Percentiles rank a stretch among this genome's conserved stretches.
Evolutionary conservation across 2,329 filamentous ascomycete species (phyloP).

Genomic region (Verticillium klebahnii): DNA sequence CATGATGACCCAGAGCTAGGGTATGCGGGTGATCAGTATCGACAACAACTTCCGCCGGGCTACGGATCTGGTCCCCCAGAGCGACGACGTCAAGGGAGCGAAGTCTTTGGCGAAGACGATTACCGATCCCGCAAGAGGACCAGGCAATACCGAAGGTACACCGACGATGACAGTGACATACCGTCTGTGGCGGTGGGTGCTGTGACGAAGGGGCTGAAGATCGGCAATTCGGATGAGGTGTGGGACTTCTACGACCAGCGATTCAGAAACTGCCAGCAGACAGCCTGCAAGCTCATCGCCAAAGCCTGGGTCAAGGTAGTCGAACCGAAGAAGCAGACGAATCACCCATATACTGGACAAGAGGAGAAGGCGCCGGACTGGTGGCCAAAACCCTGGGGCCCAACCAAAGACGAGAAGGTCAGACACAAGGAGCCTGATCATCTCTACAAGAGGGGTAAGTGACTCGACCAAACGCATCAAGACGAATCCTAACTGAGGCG

Average conservation of each 20-base stretch:
- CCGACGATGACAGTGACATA: slow-evolving; percentile 38
- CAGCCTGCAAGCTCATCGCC: slow-evolving; percentile 65
- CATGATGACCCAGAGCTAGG: slow-evolving; percentile 23
- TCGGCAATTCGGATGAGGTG: slow-evolving; percentile 50
- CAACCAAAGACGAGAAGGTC: slow-evolving; percentile 47
- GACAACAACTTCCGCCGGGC: slow-evolving; percentile 11
- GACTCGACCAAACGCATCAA: not conserved
- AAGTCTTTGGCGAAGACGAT: slow-evolving; percentile 21
- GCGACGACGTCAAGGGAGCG: slow-evolving; percentile 17
- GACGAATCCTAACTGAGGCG: slow-evolving; percentile 7
- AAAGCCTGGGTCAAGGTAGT: slow-evolving; percentile 74
- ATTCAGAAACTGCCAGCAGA: slow-evolving; percentile 65
- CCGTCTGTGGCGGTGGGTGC: slow-evolving; percentile 29
- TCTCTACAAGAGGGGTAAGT: slow-evolving; percentile 59
- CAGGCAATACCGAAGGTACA: slow-evolving; percentile 27
- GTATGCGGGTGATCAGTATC: slow-evolving; percentile 12
- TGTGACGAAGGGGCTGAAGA: slow-evolving; percentile 40
- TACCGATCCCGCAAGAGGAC: slow-evolving; percentile 31
- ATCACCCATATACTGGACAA: slow-evolving; percentile 65
- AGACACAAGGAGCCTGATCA: slow-evolving; percentile 72
- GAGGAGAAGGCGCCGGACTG: slow-evolving; percentile 59
- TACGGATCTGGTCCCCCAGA: slow-evolving; percentile 20
- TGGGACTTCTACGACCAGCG: slow-evolving; percentile 56
- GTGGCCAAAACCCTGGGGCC: slow-evolving; percentile 58
- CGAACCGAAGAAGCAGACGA: slow-evolving; percentile 73